Evolutionary conservation across 1,284 basidiomycete genomes (phyloP).

Genomic region (Trametes polyzona): DNA sequence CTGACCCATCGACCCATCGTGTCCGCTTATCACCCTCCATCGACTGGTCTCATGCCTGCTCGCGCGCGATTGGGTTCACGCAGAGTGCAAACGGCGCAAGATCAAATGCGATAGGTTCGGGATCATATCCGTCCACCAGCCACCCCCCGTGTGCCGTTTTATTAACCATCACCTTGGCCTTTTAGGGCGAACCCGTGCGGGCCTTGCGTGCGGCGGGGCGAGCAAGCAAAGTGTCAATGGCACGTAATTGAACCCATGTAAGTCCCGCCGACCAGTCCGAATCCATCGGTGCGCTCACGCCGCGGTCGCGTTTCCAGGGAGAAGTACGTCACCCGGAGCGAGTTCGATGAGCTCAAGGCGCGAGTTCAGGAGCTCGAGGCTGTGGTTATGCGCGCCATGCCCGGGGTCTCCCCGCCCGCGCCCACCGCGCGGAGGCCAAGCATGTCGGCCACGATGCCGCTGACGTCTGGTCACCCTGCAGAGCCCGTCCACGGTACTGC

Average conservation of each 20-base stretch:
- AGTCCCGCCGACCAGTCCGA: slow-evolving; percentile 30
- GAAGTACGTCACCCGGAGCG: slow-evolving; percentile 56
- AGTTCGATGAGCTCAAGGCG: slow-evolving; percentile 55
- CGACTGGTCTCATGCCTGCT: background rate
- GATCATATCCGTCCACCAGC: slow-evolving; percentile 24
- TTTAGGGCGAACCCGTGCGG: slow-evolving; percentile 57
- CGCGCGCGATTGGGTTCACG: slow-evolving; percentile 10
- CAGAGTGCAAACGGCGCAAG: slow-evolving; percentile 64
- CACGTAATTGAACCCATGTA: slow-evolving; percentile 60
- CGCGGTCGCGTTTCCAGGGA: slow-evolving; percentile 42
- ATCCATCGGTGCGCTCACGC: slow-evolving; percentile 18
- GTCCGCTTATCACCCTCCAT: slow-evolving; percentile 16
- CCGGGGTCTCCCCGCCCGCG: slow-evolving; percentile 19
- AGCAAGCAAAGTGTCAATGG: slow-evolving; percentile 61
- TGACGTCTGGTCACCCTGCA: slow-evolving; percentile 27
- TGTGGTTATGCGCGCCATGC: slow-evolving; percentile 27
- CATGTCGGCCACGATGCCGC: slow-evolving; percentile 29
- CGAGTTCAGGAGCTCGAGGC: slow-evolving; percentile 46
- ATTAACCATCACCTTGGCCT: slow-evolving; percentile 22
- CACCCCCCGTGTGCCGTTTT: slow-evolving; percentile 19
- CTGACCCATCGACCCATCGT: slow-evolving; percentile 14
- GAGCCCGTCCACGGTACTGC: slow-evolving; percentile 34
- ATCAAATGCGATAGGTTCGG: slow-evolving; percentile 63
- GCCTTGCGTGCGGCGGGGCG: slow-evolving; percentile 56
- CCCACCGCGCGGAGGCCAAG: slow-evolving; percentile 17